phyloP scores from a whole-genome alignment of 805 yeast genomes.

The Sugiyamaella qingdaonensis region DNA sequence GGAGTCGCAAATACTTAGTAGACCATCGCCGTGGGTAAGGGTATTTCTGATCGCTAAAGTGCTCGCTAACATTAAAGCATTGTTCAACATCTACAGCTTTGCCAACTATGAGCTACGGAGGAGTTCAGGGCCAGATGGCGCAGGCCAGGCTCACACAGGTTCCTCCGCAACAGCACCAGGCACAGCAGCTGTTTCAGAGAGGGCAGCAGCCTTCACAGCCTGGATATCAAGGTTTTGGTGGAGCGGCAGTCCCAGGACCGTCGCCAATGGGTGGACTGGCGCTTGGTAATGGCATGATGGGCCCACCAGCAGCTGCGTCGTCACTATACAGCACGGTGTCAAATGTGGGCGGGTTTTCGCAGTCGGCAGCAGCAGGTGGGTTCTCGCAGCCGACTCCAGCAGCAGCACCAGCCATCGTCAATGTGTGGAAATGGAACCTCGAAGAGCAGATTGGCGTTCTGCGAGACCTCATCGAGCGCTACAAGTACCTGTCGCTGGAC shows the following conservation, averaged over 20 bases:
- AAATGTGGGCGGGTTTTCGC: neutral
- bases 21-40: too few relatives aligned
- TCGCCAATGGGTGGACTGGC: constrained; percentile 16
- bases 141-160: neutral
- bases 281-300: constrained; percentile 24
- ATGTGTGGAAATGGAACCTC: constrained; percentile 42
- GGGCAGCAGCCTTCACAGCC: constrained; percentile 20
- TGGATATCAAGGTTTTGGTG: constrained; percentile 14
- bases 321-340: neutral
- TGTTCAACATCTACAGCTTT: too few relatives aligned
- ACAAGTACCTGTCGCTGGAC: constrained; percentile 49
- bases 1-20: too few relatives aligned
- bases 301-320: neutral
- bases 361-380: constrained; percentile 2
- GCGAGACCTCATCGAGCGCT: constrained; percentile 35
- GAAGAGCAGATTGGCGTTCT: constrained; percentile 38
- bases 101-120: neutral
- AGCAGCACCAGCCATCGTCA: constrained; percentile 20
- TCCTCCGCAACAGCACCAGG: constrained; percentile 23
- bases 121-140: neutral
- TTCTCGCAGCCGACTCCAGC: constrained; percentile 18
- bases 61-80: too few relatives aligned
- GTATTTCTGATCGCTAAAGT: too few relatives aligned
- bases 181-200: constrained; percentile 20
- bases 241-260: constrained; percentile 25